phyloP scores from a whole-genome alignment of 257 asterid species.

The Fraxinus pennsylvanica region DNA sequence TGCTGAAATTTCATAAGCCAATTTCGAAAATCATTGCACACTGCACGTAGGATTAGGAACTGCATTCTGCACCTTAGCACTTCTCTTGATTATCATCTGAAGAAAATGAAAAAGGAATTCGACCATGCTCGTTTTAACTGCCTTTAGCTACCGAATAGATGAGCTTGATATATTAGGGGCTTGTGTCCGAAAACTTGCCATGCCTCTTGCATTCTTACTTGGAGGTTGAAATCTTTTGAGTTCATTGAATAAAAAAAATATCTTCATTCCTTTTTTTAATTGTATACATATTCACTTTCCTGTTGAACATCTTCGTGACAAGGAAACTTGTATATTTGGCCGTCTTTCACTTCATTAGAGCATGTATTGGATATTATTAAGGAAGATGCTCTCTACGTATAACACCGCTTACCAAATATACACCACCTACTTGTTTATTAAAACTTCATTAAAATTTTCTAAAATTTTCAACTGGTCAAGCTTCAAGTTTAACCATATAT shows the following conservation, averaged over 20 bases:
- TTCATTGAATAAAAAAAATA: not conserved
- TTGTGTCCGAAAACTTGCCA: not conserved
- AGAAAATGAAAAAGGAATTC: not conserved
- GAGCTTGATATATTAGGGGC: not conserved
- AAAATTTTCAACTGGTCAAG: too few species aligned
- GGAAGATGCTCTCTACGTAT: not conserved
- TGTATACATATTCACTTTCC: not conserved
- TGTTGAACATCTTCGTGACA: not conserved
- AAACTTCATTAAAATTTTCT: too few species aligned
- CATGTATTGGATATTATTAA: too few species aligned
- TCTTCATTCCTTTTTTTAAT: not conserved
- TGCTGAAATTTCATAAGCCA: not conserved
- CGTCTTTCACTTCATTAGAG: not conserved
- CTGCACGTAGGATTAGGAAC: not conserved
- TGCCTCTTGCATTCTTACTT: not conserved
- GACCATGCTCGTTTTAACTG: not conserved
- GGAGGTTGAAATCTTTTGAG: not conserved
- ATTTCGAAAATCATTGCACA: not conserved
- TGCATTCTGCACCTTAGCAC: not conserved
- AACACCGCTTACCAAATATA: not conserved
- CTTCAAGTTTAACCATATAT: too few species aligned
- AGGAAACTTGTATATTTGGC: not conserved
- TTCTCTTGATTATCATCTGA: not conserved
- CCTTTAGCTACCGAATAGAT: not conserved
- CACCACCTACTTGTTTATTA: not conserved